Conservation (phyloP, 2,329 filamentous ascomycete species). For the Alternaria sp. region DNA sequence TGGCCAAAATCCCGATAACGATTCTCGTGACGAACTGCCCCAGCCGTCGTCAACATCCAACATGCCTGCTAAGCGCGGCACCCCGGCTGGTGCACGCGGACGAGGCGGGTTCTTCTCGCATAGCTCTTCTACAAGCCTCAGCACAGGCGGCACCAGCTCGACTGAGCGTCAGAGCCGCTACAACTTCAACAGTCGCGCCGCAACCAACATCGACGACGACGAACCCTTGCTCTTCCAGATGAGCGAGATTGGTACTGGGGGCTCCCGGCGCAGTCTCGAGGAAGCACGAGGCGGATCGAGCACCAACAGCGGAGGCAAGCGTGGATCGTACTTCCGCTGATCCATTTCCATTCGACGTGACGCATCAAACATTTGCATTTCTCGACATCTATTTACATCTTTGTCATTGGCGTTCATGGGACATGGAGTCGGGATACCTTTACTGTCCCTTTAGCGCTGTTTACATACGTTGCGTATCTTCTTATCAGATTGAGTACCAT, state of each 20-base stretch:
- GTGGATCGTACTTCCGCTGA: constrained; percentile 34
- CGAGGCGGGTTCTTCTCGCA: constrained; percentile 45
- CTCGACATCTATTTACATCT: constrained; percentile 5
- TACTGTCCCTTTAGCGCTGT: not conserved
- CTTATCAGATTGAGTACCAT: constrained; percentile 18
- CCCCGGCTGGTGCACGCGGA: constrained; percentile 35
- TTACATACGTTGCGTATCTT: not conserved
- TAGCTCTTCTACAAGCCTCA: constrained; percentile 41
- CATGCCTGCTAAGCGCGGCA: constrained; percentile 39
- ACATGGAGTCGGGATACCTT: not conserved
- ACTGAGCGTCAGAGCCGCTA: constrained; percentile 52
- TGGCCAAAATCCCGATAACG: constrained; percentile 25
- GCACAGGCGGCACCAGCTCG: constrained; percentile 46
- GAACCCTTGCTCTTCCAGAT: constrained; percentile 77
- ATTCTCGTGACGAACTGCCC: constrained; percentile 39
- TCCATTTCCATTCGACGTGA: not conserved
- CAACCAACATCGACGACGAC: constrained; percentile 64
- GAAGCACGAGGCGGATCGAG: constrained; percentile 45
- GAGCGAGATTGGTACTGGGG: constrained; percentile 69
- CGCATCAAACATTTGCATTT: not conserved
- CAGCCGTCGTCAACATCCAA: constrained; percentile 42
- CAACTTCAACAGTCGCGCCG: constrained; percentile 56
- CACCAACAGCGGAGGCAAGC: constrained; percentile 37
- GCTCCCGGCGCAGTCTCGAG: constrained; percentile 49
- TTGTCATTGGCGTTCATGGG: not conserved